phyloP scores from a whole-genome alignment of 2,329 filamentous ascomycete genomes.

The Ceratocystis lukuohia region DNA sequence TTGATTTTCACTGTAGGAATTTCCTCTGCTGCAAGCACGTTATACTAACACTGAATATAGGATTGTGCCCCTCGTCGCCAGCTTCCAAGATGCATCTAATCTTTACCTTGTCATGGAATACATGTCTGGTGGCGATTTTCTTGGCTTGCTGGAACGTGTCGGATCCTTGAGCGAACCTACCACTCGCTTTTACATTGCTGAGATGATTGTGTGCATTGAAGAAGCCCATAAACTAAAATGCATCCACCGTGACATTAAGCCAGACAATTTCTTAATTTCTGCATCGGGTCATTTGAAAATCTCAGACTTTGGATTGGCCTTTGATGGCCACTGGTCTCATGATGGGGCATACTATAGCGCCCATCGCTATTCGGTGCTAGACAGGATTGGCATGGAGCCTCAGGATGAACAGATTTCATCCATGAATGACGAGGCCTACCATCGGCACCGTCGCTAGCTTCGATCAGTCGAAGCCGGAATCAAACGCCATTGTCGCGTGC shows the following conservation, averaged over 20 bases:
- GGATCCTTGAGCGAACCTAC: slow-evolving; percentile 67
- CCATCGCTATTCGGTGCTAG: slow-evolving; percentile 64
- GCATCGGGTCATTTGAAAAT: slow-evolving; percentile 85
- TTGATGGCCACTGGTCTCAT: slow-evolving; percentile 90
- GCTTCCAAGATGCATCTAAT: slow-evolving; percentile 74
- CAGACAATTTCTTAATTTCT: slow-evolving; percentile 90
- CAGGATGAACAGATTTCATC: slow-evolving; percentile 43
- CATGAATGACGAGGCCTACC: slow-evolving; percentile 9
- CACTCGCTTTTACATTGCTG: slow-evolving; percentile 77
- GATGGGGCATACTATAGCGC: slow-evolving; percentile 76
- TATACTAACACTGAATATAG: slow-evolving; percentile 26
- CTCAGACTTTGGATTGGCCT: slow-evolving; percentile 89
- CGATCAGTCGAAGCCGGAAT: slow-evolving; percentile 30
- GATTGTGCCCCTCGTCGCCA: slow-evolving; percentile 77
- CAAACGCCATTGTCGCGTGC: slow-evolving; percentile 20
- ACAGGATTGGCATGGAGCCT: slow-evolving; percentile 60
- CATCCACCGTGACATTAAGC: slow-evolving; percentile 94
- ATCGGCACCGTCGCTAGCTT: slow-evolving; percentile 16
- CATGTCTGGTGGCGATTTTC: slow-evolving; percentile 91
- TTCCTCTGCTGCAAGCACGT: neutral
- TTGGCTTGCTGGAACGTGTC: slow-evolving; percentile 73
- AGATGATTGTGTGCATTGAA: slow-evolving; percentile 93
- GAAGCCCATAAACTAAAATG: slow-evolving; percentile 77
- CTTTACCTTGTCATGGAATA: slow-evolving; percentile 97
- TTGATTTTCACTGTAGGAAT: neutral